phyloP scores from a whole-genome alignment of 306 rosid species.

The Geum urbanum region DNA sequence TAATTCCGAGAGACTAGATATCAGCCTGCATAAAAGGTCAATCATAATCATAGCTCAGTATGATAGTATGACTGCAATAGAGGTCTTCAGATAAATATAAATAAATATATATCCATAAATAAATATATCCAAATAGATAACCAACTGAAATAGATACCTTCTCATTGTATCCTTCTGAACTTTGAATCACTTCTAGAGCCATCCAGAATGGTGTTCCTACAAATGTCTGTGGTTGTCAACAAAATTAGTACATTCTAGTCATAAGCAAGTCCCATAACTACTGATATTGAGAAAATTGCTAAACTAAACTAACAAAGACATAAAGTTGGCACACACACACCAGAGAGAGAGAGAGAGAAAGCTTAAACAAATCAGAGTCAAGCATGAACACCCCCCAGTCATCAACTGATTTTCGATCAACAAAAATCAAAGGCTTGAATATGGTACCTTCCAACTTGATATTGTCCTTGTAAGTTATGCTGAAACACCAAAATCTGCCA shows the following conservation, averaged over 20 bases:
- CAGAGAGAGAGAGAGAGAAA: slow-evolving; percentile 7
- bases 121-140: neutral
- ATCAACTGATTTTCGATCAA: slow-evolving; percentile 16
- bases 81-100: slow-evolving; percentile 4
- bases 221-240: slow-evolving; percentile 77
- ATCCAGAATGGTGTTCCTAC: slow-evolving; percentile 99
- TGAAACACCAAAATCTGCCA: slow-evolving; percentile 99
- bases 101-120: neutral
- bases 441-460: slow-evolving; percentile 91
- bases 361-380: neutral
- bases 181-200: slow-evolving; percentile 99
- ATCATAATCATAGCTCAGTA: slow-evolving; percentile 22
- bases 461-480: slow-evolving; percentile 97
- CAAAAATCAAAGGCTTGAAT: slow-evolving; percentile 9
- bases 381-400: slow-evolving; percentile 12
- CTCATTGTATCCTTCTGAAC: slow-evolving; percentile 91
- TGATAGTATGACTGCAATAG: slow-evolving; percentile 10
- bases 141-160: slow-evolving; percentile 52
- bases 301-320: neutral
- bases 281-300: neutral
- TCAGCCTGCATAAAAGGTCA: slow-evolving; percentile 70
- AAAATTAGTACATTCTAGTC: slow-evolving; percentile 43
- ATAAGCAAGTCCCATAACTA: too few species aligned
- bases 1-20: slow-evolving; percentile 97
- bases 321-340: slow-evolving; percentile 6